Base-by-base conservation (phyloP, 768 basidiomycete species). In the Lentinula aciculospora region DNA sequence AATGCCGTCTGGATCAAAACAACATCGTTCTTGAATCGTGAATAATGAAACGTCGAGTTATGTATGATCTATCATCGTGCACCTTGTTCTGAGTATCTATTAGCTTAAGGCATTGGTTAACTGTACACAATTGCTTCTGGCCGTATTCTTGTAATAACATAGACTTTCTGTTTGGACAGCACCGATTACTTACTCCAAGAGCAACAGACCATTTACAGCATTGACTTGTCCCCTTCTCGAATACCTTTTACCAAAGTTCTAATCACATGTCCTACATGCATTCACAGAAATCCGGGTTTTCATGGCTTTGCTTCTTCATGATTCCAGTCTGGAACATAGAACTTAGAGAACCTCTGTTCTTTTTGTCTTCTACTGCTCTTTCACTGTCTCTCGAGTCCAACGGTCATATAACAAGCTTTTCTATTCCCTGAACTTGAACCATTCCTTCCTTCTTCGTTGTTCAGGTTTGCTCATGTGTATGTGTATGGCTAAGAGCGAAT, bases 271-370 rank as follows among this genome's bases (percentile, higher is more conserved):
- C 82, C 82, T 1, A 82, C 64, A 51, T 76, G 74, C 78, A 50
- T 66, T 66, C 15, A 86, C 64, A 13, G 75, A 71, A 44, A 86
- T 77, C 62, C 84, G 82, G 0, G 80, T 83, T 68, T 88, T 86
- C 85, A 86, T 86, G 1, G 85, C 82, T 66, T 85, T 76, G 69
- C 3, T 65, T 48, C 42, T 85, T 72, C 0, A 66, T 61, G 53
- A 82, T 74, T 12, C 79, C 80, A 4, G 72, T 65, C 0, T 65
- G 62, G 42, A 76, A 74, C 13, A 69, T n/a, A n/a, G n/a, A n/a
- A n/a, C n/a, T n/a, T n/a, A n/a, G n/a, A n/a, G n/a, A n/a, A n/a
- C n/a, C n/a, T n/a, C n/a, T n/a, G n/a, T n/a, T n/a, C n/a, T n/a
- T n/a, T n/a, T n/a, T n/a, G n/a, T n/a, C n/a, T n/a, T n/a, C n/a